Percentiles rank a stretch among this genome's conserved stretches.
Conservation (phyloP, 306 rosid genomes). For the apple (Malus domestica) region DNA sequence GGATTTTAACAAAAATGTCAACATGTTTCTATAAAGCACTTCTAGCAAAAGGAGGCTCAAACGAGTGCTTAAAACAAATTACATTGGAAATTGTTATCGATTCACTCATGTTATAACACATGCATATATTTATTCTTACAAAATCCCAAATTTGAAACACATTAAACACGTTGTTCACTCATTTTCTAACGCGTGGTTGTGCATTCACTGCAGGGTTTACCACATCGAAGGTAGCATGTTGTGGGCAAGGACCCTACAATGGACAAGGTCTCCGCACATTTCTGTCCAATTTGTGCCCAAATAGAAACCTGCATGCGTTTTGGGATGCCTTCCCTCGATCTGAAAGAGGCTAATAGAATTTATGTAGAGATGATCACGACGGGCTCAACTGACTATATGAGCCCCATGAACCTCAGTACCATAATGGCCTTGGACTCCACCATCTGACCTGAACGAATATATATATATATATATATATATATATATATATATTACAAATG, state of each 20-base stretch:
- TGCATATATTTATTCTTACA: too few relatives aligned
- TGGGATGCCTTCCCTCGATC: constrained; percentile 84
- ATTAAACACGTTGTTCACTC: background rate
- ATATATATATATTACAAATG: too few relatives aligned
- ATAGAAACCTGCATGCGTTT: constrained; percentile 48
- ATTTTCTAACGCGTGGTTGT: too few relatives aligned
- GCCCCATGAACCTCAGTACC: constrained; percentile 69
- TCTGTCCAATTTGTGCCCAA: constrained; percentile 53
- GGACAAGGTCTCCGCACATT: constrained; percentile 65
- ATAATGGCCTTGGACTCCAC: constrained; percentile 42
- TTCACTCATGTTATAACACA: background rate
- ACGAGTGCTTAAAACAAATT: background rate
- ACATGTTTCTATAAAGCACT: background rate
- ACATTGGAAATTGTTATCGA: background rate
- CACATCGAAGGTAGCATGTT: constrained; percentile 56
- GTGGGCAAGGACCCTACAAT: constrained; percentile 83
- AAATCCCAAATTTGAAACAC: background rate
- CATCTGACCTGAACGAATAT: background rate
- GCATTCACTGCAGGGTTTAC: constrained; percentile 38
- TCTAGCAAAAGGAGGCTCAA: background rate
- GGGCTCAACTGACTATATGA: constrained; percentile 47
- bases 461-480: too few relatives aligned
- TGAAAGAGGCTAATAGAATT: constrained; percentile 47
- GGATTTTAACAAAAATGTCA: background rate
- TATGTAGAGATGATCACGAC: constrained; percentile 46